Evolutionary conservation across 1,139 yeast genomes (phyloP), one percentile per base, ranked within the genome.

Genomic region (Candida anutae): DNA sequence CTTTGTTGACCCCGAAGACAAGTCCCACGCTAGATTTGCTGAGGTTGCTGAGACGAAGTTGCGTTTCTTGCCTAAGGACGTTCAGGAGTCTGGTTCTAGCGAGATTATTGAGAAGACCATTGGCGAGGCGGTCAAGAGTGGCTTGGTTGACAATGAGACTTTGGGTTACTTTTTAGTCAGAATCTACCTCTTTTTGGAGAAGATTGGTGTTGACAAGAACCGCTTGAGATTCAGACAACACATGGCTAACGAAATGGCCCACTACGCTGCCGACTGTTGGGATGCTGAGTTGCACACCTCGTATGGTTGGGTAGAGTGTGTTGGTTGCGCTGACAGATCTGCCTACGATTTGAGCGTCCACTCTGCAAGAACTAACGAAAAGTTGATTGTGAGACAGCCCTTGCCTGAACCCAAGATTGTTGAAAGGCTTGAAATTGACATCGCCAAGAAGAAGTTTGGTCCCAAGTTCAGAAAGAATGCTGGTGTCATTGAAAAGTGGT

Each of bases 231-330:
- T 93, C 74, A 82, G 99, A 70, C 98, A 93, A 67, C 99, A 93
- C 63, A 80, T 93, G 94, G 69, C 78, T 44, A 93, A 90, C 55
- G 99, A 93, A 67, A 93, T 93, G 99, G 99, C 99, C 15, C 99
- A 93, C 58, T 93, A 93, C 56, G 98, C 98, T 34, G 79, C 95
- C 42, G 99, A 93, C 63, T 93, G 99, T 69, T 93, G 99, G 99
- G 99, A 93, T 65, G 96, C 95, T 40, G 99, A 93, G 68, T 71
- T 93, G 47, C 79, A 83, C 48, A 81, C 95, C 23, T 83, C 95
- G 21, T 93, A 84, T 52, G 97, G 99, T 44, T 93, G 99, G 99
- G 82, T 93, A 47, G 99, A 93, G 65, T 90, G 98, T 77, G 97
- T 90, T 51, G 99, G 99, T 44, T 90, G 98, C 68, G 99, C 99